Base-by-base conservation (phyloP, 2,329 filamentous ascomycete genomes). In the Clarireedia sp. region DNA sequence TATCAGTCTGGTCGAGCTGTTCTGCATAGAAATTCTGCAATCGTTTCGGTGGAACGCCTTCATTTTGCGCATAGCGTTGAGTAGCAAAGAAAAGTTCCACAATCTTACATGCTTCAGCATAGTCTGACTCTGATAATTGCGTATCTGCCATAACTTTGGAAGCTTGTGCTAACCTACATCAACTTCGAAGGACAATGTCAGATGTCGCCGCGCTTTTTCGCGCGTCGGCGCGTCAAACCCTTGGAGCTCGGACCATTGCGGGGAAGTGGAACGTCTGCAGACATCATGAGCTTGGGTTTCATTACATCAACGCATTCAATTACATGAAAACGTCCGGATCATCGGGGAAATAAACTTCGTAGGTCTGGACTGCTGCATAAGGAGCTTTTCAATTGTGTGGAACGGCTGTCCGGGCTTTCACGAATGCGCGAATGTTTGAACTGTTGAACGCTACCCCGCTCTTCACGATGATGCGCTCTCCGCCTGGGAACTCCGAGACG, bases 121-220 rank as follows among this genome's bases (percentile, higher is more conserved):
- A 10, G n/a, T 54, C 51, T 24, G 33, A 26, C 26, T 49, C 45
- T 16, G 51, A 49, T 23, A 54, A 24, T 9, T 48, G 33, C 14
- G 29, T 45, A 17, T 48, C 44, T 8, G 44, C 37, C 51, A 54
- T 54, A 16, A 10, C 41, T 54, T 23, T 6, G 37, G n/a, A 46
- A 17, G 2, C 23, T 26, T 40, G 24, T 19, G 4, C 7, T 14
- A 9, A 17, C 14, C 43, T 6, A 26, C 10, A 17, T 17, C 19
- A 19, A 21, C 17, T 23, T 19, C 19, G 40, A 24, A 24, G 24
- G n/a, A 16, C 7, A 9, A 43, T 36, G 45, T 54, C 51, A 54
- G 37, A 24, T 54, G 51, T 14, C 6, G 26, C 12, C 51, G 51
- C 41, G 51, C 33, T 41, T 41, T 49, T 44, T 52, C 29, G 50